Evolutionary conservation across 306 rosid genomes (phyloP).

Genomic region (Ceratonia siliqua): DNA sequence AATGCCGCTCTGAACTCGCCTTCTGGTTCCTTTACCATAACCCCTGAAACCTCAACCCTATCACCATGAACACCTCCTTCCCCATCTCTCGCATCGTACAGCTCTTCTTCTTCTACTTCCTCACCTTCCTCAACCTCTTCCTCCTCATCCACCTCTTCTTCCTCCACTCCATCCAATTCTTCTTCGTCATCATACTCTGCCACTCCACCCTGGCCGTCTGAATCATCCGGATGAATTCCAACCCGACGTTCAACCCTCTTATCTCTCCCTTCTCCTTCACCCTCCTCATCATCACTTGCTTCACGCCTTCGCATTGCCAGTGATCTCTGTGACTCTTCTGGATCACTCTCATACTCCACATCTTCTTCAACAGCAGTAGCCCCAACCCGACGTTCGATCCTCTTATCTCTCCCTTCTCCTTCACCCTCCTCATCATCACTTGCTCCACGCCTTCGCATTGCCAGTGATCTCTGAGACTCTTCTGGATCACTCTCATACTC

Average conservation of each 20-base stretch:
- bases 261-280: conserved; percentile 46
- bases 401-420: conserved; percentile 42
- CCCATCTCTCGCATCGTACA: conserved; percentile 34
- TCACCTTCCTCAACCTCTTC: conserved; percentile 37
- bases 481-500: conserved; percentile 97
- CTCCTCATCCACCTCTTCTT: conserved; percentile 41
- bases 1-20: conserved; percentile 41
- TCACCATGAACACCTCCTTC: conserved; percentile 38
- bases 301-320: conserved; percentile 84
- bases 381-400: conserved; percentile 49
- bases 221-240: conserved; percentile 62
- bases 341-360: conserved; percentile 89
- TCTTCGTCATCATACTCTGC: conserved; percentile 79
- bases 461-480: conserved; percentile 64
- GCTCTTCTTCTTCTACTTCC: conserved; percentile 30
- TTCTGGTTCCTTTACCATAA: conserved; percentile 37
- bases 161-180: conserved; percentile 56
- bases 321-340: conserved; percentile 72
- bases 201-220: conserved; percentile 83
- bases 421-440: conserved; percentile 85
- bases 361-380: too few relatives aligned
- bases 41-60: conserved; percentile 35
- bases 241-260: conserved; percentile 49
- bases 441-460: conserved; percentile 87
- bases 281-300: conserved; percentile 89